Base-by-base conservation (phyloP, 2,329 filamentous ascomycete species). In the Aspergillus sp. region DNA sequence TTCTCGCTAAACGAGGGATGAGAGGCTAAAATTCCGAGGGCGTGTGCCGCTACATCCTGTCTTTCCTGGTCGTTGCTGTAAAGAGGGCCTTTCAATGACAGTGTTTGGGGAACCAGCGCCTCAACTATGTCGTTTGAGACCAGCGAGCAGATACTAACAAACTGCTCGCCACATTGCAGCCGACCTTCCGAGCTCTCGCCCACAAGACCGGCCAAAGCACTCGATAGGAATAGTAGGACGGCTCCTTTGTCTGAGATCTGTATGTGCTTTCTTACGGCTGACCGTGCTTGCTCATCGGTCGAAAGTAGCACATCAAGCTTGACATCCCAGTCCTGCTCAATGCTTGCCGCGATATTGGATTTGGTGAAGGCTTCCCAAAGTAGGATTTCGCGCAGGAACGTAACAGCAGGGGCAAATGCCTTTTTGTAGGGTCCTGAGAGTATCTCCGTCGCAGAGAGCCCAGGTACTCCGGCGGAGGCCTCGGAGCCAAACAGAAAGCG, bases 281-380 rank as follows among this genome's bases (percentile, higher is more conserved):
- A 75, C 46, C 91, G 84, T 11, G 86, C 86, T 50, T 82, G 78
- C 59, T 89, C 82, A 68, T 94, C 90, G 5, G 88, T 90, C 46
- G 87, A 84, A 31, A 95, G 81, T 6, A 89, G 82, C 1, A 87
- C 85, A 65, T 93, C 90, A 2, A 98, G 80, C 65, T 90, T 89
- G 50, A 88, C 83, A 71, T 92, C 90, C 95, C 95, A 98, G 63
- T 94, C 90, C 50, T 89, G 87, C 65, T 94, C 89, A 24, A 92
- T 73, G 10, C 84, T 82, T 24, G 83, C 73, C 3, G 73, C 71
- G 14, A 82, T 75, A 0, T 73, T 70, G 12, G 78, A 78, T 12
- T 76, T 71, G 16, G 67, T 67, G 26, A 88, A 74, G 46, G 87
- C 85, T 68, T 85, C 78, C 64, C 84, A 80, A 39, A 89, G 76